phyloP scores from a whole-genome alignment of 345 rosid genomes.

The Populus nigra region DNA sequence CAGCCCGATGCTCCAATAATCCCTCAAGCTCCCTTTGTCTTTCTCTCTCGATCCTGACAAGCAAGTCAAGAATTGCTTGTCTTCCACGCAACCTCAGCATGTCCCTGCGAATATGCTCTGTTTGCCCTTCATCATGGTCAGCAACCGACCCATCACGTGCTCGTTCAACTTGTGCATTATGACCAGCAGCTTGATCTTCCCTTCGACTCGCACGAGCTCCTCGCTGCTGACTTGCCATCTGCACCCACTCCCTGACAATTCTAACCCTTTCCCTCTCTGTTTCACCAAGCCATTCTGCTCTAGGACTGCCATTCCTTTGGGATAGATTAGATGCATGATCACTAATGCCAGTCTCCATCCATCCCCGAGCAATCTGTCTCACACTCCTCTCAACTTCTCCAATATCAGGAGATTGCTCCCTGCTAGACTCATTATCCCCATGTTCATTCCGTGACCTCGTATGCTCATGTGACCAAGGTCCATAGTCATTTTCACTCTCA shows the following conservation, averaged over 20 bases:
- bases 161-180: constrained; percentile 47
- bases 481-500: constrained; percentile 88
- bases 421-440: constrained; percentile 59
- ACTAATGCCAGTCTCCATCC: constrained; percentile 83
- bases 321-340: constrained; percentile 60
- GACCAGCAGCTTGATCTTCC: constrained; percentile 51
- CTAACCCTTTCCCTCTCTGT: constrained; percentile 98
- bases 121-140: constrained; percentile 68
- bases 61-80: constrained; percentile 85
- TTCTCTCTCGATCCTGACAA: constrained; percentile 83
- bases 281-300: constrained; percentile 97
- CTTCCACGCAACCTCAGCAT: constrained; percentile 85
- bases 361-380: constrained; percentile 87
- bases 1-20: constrained; percentile 92
- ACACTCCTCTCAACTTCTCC: constrained; percentile 95
- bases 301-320: constrained; percentile 57
- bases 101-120: constrained; percentile 71
- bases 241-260: constrained; percentile 95
- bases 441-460: constrained; percentile 46
- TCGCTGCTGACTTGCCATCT: constrained; percentile 92
- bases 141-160: constrained; percentile 51
- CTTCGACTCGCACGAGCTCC: constrained; percentile 58
- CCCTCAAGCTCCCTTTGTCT: constrained; percentile 88
- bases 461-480: constrained; percentile 70
- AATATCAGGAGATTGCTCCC: constrained; percentile 94